A percentile compares a stretch with the other conserved stretches of the same genome.
These are phyloP conservation scores for Tagetes patula DNA, from an alignment of 129 eudicot species.

Conservation along the genomic window DNA sequence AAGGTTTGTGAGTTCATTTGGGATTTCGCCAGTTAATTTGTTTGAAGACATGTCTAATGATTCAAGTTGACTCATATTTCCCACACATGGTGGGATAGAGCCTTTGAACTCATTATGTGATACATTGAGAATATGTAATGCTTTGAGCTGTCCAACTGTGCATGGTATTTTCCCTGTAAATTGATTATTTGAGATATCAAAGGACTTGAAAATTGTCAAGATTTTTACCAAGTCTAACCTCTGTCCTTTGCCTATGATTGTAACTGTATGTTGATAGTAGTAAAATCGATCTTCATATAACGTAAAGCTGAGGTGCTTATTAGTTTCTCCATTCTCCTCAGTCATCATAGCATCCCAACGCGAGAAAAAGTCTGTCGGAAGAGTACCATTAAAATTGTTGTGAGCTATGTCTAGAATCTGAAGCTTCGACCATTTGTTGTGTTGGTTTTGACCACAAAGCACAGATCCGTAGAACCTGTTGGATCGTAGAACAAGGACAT, in stretches of 20 bases:
- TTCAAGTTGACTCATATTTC: conserved; percentile 43
- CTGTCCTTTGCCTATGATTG: conserved; percentile 40
- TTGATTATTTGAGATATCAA: conserved; percentile 52
- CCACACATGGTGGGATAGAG: conserved; percentile 45
- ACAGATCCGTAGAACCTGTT: conserved; percentile 34
- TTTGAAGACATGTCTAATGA: conserved; percentile 62
- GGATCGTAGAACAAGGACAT: conserved; percentile 38
- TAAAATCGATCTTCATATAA: not conserved
- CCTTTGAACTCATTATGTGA: conserved; percentile 56
- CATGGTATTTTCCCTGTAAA: conserved; percentile 51
- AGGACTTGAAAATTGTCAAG: conserved; percentile 44
- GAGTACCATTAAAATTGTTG: conserved; percentile 21
- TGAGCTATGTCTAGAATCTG: conserved; percentile 50
- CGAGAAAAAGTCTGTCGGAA: conserved; percentile 24
- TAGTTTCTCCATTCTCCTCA: not conserved
- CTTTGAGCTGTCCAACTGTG: conserved; percentile 40
- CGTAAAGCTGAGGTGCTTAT: conserved; percentile 21
- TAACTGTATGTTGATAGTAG: conserved; percentile 47
- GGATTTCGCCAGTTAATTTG: conserved; percentile 48
- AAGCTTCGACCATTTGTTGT: conserved; percentile 28
- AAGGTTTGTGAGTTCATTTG: conserved; percentile 34
- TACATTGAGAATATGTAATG: conserved; percentile 45
- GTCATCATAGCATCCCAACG: conserved; percentile 38
- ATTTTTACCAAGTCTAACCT: conserved; percentile 48
- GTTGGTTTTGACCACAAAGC: not conserved